Percentiles rank a stretch among this genome's conserved stretches.
Evolutionary conservation across 164 flowering plant genomes (phyloP).

Genomic region (Cinnamomum chago): DNA sequence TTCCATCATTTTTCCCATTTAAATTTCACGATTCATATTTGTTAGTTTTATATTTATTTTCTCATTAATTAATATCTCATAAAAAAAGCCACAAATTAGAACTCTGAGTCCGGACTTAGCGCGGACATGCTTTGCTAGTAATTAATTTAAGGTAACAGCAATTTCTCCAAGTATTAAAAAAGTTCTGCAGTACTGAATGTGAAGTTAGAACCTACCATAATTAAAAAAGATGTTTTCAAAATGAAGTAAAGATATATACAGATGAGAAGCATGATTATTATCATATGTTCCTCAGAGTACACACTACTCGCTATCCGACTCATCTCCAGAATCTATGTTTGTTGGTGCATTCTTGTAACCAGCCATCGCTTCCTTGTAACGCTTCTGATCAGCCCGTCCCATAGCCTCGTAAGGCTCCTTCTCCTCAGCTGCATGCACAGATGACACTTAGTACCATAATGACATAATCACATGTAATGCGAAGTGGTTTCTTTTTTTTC

Average conservation of each 20-base stretch:
- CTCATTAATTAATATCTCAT: no score
- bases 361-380: slow-evolving; percentile 65
- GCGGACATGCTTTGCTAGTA: no score
- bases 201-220: no score
- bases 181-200: no score
- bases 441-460: neutral
- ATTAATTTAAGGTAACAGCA: no score
- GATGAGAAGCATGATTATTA: neutral
- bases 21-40: no score
- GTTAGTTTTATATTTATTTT: no score
- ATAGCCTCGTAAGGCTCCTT: slow-evolving; percentile 78
- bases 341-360: slow-evolving; percentile 69
- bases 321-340: slow-evolving; percentile 59
- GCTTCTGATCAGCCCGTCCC: slow-evolving; percentile 70
- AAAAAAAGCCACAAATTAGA: no score
- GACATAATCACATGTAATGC: neutral
- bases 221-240: no score
- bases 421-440: slow-evolving; percentile 56
- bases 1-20: no score
- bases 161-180: no score
- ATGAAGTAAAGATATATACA: neutral
- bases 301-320: slow-evolving; percentile 54
- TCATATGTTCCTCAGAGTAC: neutral
- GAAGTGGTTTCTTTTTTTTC: neutral
- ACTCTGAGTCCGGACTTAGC: no score